A percentile compares a stretch with the other conserved stretches of the same genome.
phyloP scores from a whole-genome alignment of 2,329 filamentous ascomycete species.

The Paraphoma chrysanthemicola region DNA sequence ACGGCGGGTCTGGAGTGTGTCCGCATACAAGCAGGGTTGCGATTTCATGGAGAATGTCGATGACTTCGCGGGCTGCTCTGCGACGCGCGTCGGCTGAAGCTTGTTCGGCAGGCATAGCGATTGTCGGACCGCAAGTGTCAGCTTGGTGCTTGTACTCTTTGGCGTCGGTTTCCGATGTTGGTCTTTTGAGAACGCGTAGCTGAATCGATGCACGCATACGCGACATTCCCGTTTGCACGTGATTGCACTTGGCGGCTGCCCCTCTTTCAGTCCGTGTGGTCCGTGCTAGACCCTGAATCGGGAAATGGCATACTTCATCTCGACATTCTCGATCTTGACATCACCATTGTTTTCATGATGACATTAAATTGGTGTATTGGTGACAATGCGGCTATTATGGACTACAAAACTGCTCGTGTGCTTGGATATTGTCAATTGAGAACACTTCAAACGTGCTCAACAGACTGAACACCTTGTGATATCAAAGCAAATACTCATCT shows the following conservation, averaged over 20 bases:
- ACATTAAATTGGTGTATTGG: background rate
- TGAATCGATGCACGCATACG: background rate
- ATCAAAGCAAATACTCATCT: no score
- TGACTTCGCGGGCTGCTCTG: slow-evolving; percentile 77
- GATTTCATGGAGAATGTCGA: slow-evolving; percentile 84
- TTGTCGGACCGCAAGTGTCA: background rate
- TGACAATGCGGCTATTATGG: background rate
- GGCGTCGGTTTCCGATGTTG: background rate
- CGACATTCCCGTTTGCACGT: background rate
- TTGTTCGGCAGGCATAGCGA: slow-evolving; percentile 29
- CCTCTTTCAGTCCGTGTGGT: background rate
- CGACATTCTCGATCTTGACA: background rate
- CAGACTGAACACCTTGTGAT: no score
- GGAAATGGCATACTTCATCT: background rate
- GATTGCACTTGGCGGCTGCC: background rate
- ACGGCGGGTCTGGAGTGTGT: background rate
- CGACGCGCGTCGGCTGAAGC: slow-evolving; percentile 62
- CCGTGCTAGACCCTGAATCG: background rate
- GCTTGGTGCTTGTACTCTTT: no score
- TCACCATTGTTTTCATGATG: slow-evolving; percentile 4
- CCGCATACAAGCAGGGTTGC: slow-evolving; percentile 81
- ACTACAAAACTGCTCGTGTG: slow-evolving; percentile 8
- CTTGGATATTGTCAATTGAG: background rate
- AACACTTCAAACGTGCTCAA: no score
- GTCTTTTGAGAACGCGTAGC: background rate